Conservation (phyloP, 2,329 filamentous ascomycete species). For the Aspergillus spinulosporus region DNA sequence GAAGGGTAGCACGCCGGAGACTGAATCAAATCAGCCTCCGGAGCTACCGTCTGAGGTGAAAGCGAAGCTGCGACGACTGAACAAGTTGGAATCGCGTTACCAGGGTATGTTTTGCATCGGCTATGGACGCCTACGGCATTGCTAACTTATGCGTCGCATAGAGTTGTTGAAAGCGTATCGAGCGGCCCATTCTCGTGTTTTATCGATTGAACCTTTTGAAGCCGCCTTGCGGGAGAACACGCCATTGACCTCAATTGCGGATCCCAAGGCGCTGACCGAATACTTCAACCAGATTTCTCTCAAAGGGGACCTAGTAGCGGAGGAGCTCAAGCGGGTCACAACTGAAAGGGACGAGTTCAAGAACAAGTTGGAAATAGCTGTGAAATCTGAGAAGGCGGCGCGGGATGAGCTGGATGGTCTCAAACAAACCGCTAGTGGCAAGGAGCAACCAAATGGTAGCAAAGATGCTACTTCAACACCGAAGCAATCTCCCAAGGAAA, state of each 20-base stretch:
- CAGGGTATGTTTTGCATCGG: constrained; percentile 57
- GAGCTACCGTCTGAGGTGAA: constrained; percentile 74
- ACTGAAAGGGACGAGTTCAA: constrained; percentile 78
- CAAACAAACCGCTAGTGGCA: constrained; percentile 42
- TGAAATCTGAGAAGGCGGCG: constrained; percentile 62
- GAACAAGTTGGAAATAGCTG: constrained; percentile 69
- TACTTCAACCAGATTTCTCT: constrained; percentile 84
- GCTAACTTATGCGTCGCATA: constrained; percentile 34
- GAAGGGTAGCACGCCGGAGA: constrained; percentile 26
- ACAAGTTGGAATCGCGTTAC: constrained; percentile 85
- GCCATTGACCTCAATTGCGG: constrained; percentile 81
- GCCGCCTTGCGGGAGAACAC: constrained; percentile 88
- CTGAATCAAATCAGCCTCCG: constrained; percentile 29
- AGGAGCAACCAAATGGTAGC: constrained; percentile 31
- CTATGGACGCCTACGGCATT: too few species aligned
- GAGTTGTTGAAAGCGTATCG: constrained; percentile 90
- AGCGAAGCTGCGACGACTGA: constrained; percentile 76
- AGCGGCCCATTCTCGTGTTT: constrained; percentile 81
- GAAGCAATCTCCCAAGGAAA: constrained; percentile 3
- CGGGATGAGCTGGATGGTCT: constrained; percentile 64
- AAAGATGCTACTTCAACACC: constrained; percentile 4
- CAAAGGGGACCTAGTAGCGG: constrained; percentile 89
- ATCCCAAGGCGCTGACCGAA: constrained; percentile 80
- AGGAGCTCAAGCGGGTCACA: constrained; percentile 85
- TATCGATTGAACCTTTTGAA: constrained; percentile 91